Conservation (phyloP, 305 asterid genomes). For the Fraxinus angustifolia region DNA sequence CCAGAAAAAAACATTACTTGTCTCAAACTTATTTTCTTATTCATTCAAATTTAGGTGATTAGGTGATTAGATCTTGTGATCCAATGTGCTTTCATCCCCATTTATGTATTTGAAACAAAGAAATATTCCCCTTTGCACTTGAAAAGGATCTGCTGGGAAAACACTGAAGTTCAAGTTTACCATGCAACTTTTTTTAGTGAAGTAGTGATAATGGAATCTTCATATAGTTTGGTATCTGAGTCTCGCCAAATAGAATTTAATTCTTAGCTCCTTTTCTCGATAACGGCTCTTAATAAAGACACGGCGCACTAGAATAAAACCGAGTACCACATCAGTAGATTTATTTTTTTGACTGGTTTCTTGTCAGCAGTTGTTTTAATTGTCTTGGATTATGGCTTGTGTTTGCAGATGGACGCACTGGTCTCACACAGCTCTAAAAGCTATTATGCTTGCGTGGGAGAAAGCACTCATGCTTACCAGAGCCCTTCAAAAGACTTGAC, state of each 20-base stretch:
- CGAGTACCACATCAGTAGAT: not conserved
- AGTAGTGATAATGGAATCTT: not conserved
- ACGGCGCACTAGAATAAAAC: not conserved
- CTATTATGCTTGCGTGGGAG: constrained; percentile 52
- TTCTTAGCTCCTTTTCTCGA: not conserved
- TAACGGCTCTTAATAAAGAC: not conserved
- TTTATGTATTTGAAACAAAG: not conserved
- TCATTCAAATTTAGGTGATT: not conserved
- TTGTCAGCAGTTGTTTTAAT: not conserved
- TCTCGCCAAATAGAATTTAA: not conserved
- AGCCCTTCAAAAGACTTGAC: constrained; percentile 97
- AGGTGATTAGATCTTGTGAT: not conserved
- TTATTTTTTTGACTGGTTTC: not conserved
- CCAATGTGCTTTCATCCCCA: constrained; percentile 4
- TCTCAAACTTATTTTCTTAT: not conserved
- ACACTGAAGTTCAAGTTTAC: not conserved
- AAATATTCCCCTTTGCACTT: not conserved
- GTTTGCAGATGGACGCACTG: constrained; percentile 81
- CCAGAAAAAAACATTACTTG: not conserved
- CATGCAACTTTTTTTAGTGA: not conserved
- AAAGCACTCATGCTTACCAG: constrained; percentile 96
- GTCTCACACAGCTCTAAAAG: constrained; percentile 89
- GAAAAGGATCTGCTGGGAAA: not conserved
- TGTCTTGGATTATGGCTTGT: constrained; percentile 9
- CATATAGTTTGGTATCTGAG: not conserved